phyloP scores from a whole-genome alignment of 2,329 filamentous ascomycete species.

The Colletotrichum cuscutae region DNA sequence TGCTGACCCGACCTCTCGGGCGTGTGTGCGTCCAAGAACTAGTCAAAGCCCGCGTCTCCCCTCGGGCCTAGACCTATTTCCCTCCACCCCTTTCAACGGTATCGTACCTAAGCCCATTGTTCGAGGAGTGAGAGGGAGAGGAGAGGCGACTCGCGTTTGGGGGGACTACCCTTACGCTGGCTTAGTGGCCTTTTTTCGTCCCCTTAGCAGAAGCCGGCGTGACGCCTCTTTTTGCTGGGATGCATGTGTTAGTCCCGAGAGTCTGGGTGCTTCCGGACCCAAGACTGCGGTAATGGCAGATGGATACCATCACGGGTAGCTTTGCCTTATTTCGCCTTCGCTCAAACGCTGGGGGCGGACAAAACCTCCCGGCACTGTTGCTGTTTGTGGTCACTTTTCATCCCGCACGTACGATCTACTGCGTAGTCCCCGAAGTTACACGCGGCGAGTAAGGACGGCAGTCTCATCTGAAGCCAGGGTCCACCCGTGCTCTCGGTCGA shows the following conservation, averaged over 20 bases:
- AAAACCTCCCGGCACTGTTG: background rate
- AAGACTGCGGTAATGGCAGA: constrained; percentile 1
- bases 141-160: background rate
- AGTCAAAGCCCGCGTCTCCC: background rate
- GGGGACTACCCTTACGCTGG: background rate
- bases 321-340: background rate
- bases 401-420: background rate
- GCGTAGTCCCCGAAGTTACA: background rate
- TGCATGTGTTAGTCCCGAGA: background rate
- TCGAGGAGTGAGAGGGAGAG: background rate
- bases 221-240: background rate
- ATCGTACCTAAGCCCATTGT: background rate
- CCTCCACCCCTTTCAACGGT: background rate
- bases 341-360: background rate
- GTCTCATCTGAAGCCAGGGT: background rate
- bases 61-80: background rate
- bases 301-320: background rate
- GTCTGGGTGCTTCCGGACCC: background rate
- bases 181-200: background rate
- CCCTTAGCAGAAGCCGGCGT: background rate
- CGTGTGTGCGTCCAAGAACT: background rate
- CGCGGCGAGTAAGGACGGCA: background rate
- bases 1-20: background rate
- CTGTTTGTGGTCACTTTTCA: background rate
- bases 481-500: background rate